Base-by-base conservation (phyloP, 208 protist species). In the Borovskyia barvae region DNA sequence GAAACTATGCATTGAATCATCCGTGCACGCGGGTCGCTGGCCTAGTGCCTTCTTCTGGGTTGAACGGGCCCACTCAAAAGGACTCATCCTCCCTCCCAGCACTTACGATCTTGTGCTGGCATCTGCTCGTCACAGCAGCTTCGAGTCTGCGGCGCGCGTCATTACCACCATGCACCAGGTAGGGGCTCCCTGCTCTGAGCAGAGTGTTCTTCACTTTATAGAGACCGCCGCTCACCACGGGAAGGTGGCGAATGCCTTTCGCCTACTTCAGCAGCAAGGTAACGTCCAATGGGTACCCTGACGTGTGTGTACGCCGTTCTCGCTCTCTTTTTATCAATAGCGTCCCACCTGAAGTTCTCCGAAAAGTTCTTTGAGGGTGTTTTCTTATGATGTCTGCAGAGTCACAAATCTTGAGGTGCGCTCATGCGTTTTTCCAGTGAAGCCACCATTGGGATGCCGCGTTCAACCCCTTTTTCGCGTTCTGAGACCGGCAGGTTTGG, bases 21-120 rank as follows among this genome's bases (percentile, higher is more conserved):
- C 66, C 40, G 66, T 88, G 24, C 60, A 75, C 30, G 47, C 72
- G 6, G 82, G 80, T 14, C 77, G 77, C 41, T 93, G 87, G 87
- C 50, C 58, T 40, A 87, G 80, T 53, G 87, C 82, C 12, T 68
- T 93, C 30, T 93, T 93, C 54, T 93, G 87, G 87, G 63, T 88
- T 45, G 77, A 93, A 46, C 82, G 87, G 2, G 78, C 80, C 7
- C 76, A 86, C 53, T 50, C 43, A 0, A 28, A 52, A 36, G 64
- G 69, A n/a, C 32, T 86, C 4, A 49, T 46, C 4, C 66, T 90
- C 2, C 33, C 61, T 0, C 20, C 70, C 3, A 15, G 36, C 0
- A 72, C 70, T 25, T 93, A 90, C 68, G 77, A 93, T 46, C 67
- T 64, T 28, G 77, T 67, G 1, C 66, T 90, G 14, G 41, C 59